Evolutionary conservation across 2,329 filamentous ascomycete genomes (phyloP), one percentile per base, ranked within the genome.

Genomic region (Rasamsonia emersonii): DNA sequence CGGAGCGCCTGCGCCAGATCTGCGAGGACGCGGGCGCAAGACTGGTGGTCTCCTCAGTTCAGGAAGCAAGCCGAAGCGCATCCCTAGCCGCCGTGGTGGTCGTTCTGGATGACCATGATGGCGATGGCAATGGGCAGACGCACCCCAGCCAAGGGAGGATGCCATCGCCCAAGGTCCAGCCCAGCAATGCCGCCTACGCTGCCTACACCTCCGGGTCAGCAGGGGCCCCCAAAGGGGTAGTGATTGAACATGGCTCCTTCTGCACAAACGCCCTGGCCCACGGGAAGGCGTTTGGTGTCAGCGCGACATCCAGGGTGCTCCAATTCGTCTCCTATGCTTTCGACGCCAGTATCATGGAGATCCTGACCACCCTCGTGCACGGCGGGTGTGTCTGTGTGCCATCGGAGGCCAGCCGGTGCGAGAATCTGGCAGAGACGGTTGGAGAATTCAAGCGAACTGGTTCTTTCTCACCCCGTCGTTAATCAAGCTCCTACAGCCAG

Each of bases 161-260:
- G n/a, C n/a, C n/a, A n/a, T 11, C 7, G 6, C 5, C 6, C 9
- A 26, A 7, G 7, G 24, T 26, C 11, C 6, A 13, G 5, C 19
- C 23, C 5, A 10, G 18, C 7, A 23, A 28, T 9, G 17, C 30
- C 4, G 26, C 23, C 5, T 79, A 72, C 45, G 61, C 74, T 4
- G 62, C 78, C 5, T 71, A 76, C 39, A 67, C 65, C 3, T 65
- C 65, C 2, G 67, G 67, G 0, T 67, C 67, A 2, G 65, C 68
- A 2, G 64, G 62, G 26, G 61, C 59, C 24, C 67, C 69, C 0
- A 70, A 70, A 34, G 74, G 73, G 4, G 65, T 76, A 11, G 67
- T 74, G 20, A 73, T 76, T 37, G 69, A 66, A 2, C 76, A 79
- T 39, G 55, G 57, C 0, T 65, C 71, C 0, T 56, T 76, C 1